A percentile compares a stretch with the other conserved stretches of the same genome.
Evolutionary conservation across 2,329 filamentous ascomycete species (phyloP).

Genomic region (Alternaria brassicicola): DNA sequence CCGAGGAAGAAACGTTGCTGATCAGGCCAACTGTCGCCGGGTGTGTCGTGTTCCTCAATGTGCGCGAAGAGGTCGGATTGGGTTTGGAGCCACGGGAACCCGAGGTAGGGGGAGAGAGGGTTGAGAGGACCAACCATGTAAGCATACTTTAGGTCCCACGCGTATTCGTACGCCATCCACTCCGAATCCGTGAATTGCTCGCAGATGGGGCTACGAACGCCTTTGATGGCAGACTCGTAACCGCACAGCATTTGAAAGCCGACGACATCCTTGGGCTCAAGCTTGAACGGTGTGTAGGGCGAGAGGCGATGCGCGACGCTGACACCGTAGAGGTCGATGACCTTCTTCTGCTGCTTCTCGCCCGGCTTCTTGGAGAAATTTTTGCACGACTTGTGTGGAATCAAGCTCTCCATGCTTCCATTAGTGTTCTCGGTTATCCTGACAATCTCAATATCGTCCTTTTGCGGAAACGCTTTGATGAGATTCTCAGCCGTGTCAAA

Average conservation of each 20-base stretch:
- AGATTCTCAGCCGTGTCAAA: constrained; percentile 44
- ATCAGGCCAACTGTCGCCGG: constrained; percentile 48
- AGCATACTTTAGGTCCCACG: constrained; percentile 66
- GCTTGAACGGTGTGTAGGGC: constrained; percentile 58
- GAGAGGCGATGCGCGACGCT: constrained; percentile 33
- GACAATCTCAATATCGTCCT: constrained; percentile 41
- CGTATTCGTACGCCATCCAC: constrained; percentile 69
- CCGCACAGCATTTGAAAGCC: constrained; percentile 70
- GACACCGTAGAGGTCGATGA: constrained; percentile 37
- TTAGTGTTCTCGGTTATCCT: constrained; percentile 39
- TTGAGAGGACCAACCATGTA: constrained; percentile 70
- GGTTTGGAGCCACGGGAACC: constrained; percentile 69
- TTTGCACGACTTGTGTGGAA: constrained; percentile 44
- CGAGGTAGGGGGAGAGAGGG: constrained; percentile 61
- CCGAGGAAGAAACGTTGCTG: constrained; percentile 67
- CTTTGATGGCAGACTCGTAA: constrained; percentile 67
- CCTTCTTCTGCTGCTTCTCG: constrained; percentile 35
- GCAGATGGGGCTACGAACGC: constrained; percentile 62
- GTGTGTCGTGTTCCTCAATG: constrained; percentile 43
- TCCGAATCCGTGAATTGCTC: constrained; percentile 65
- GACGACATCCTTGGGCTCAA: constrained; percentile 65
- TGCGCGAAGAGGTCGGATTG: constrained; percentile 52
- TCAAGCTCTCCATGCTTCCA: constrained; percentile 38
- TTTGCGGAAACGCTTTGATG: constrained; percentile 37
- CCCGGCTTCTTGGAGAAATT: constrained; percentile 44